Evolutionary conservation across 2,329 filamentous ascomycete genomes (phyloP).

Genomic region (Colletotrichum tamarilloi): DNA sequence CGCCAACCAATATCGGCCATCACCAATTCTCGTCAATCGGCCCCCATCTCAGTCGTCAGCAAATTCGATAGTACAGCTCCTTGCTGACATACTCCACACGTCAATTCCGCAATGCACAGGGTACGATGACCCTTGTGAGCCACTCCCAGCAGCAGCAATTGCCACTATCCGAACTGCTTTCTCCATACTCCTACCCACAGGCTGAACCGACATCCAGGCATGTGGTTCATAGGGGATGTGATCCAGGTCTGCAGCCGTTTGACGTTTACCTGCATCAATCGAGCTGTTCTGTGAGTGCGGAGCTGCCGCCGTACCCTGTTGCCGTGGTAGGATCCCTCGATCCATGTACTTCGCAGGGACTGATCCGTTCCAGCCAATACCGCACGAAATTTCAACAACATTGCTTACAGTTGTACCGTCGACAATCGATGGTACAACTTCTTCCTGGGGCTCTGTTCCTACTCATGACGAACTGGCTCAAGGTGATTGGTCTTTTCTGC

Average conservation of each 20-base stretch:
- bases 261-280: neutral
- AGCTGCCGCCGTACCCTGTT: neutral
- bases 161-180: neutral
- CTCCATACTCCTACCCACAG: neutral
- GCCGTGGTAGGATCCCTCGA: neutral
- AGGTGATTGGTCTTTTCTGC: neutral
- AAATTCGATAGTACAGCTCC: neutral
- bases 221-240: neutral
- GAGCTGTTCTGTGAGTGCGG: neutral
- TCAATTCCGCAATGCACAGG: neutral
- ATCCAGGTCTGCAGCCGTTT: neutral
- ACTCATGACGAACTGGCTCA: neutral
- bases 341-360: neutral
- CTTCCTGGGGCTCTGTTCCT: neutral
- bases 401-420: neutral
- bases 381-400: too few species aligned
- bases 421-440: neutral
- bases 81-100: neutral
- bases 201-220: neutral
- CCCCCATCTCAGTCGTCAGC: neutral
- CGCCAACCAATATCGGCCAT: neutral
- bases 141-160: neutral
- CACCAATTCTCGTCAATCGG: neutral
- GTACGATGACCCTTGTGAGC: neutral
- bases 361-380: neutral